These are phyloP conservation scores for Aspergillus sp. DNA, from an alignment of 2,329 filamentous ascomycete genomes.

Conservation along the genomic window DNA sequence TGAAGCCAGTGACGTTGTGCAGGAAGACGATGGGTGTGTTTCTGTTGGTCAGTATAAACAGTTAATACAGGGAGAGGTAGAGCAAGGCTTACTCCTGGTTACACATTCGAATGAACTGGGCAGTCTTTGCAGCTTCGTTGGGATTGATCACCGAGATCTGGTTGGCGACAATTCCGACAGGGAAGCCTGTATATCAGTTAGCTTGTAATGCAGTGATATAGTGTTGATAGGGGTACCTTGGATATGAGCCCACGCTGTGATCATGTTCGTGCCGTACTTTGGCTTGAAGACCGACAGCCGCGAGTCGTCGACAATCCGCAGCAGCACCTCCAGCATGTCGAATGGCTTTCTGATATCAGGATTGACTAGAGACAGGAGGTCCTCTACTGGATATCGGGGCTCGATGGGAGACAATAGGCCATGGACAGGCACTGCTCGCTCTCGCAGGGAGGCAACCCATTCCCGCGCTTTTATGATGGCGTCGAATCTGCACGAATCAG, in stretches of 20 bases:
- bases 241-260: constrained; percentile 44
- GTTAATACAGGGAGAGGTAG: too few species aligned
- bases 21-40: constrained; percentile 46
- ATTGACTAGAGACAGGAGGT: constrained; percentile 39
- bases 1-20: constrained; percentile 52
- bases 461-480: constrained; percentile 42
- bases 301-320: constrained; percentile 46
- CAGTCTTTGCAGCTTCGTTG: constrained; percentile 42
- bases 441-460: constrained; percentile 32
- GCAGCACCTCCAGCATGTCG: constrained; percentile 41
- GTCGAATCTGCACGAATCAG: constrained; percentile 28
- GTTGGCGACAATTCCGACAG: constrained; percentile 44
- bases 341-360: constrained; percentile 43
- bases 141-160: constrained; percentile 43
- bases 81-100: constrained; percentile 45
- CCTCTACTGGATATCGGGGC: constrained; percentile 38
- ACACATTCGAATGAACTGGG: constrained; percentile 47
- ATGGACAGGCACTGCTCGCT: not conserved
- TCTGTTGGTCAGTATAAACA: constrained; percentile 19
- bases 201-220: not conserved
- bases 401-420: constrained; percentile 9
- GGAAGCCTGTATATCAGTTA: constrained; percentile 25
- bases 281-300: constrained; percentile 43
- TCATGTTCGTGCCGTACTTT: constrained; percentile 38
- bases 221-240: constrained; percentile 23